Evolutionary conservation across 2,329 filamentous ascomycete genomes (phyloP).

Genomic region (Catunica adiposa): DNA sequence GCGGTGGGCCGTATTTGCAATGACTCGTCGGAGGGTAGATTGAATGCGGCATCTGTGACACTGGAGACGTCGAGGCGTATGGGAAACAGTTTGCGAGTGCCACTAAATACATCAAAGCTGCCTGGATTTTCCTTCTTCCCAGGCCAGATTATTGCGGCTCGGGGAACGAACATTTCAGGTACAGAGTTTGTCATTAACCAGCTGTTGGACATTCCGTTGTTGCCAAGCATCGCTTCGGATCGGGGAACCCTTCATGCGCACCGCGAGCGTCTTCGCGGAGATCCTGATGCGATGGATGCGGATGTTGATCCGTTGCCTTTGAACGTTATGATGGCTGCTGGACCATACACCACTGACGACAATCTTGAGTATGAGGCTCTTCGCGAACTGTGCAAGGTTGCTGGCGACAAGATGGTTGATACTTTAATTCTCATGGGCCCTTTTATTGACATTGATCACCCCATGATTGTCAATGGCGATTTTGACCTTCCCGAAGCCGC

Average conservation of each 20-base stretch:
- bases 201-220: constrained; percentile 55
- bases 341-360: constrained; percentile 83
- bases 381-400: constrained; percentile 62
- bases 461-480: constrained; percentile 64
- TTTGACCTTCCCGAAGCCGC: constrained; percentile 57
- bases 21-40: constrained; percentile 68
- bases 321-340: constrained; percentile 61
- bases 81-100: constrained; percentile 67
- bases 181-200: constrained; percentile 67
- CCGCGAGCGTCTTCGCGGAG: constrained; percentile 50
- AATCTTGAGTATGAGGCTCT: constrained; percentile 84
- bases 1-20: constrained; percentile 85
- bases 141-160: constrained; percentile 78
- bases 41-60: constrained; percentile 72
- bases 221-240: constrained; percentile 57
- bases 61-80: constrained; percentile 74
- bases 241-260: constrained; percentile 48
- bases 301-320: constrained; percentile 40
- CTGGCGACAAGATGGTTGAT: constrained; percentile 59
- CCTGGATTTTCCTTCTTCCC: constrained; percentile 72
- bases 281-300: constrained; percentile 44
- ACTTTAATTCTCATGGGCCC: constrained; percentile 67
- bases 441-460: constrained; percentile 84
- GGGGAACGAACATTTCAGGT: constrained; percentile 74
- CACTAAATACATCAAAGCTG: constrained; percentile 57